phyloP scores from a whole-genome alignment of 1,284 basidiomycete genomes.

The Ustanciosporium gigantosporum region DNA sequence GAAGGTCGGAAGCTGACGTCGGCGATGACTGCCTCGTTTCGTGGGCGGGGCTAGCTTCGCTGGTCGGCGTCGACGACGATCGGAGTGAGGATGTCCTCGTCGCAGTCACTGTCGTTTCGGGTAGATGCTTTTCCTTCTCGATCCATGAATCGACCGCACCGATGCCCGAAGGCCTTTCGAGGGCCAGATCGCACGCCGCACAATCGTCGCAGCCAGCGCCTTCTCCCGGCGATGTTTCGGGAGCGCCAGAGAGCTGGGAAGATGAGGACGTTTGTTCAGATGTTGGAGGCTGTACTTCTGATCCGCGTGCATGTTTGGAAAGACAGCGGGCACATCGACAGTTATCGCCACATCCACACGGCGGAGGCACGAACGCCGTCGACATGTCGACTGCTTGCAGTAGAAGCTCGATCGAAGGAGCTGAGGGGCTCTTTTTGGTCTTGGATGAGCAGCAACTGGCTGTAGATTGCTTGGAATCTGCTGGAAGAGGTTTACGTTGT shows the following conservation, averaged over 20 bases:
- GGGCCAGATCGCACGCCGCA: conserved; percentile 44
- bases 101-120: too few relatives aligned
- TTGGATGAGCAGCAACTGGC: conserved; percentile 16
- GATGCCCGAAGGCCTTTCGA: conserved; percentile 43
- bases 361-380: conserved; percentile 28
- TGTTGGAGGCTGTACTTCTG: background rate
- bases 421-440: background rate
- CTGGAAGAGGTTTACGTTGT: too few relatives aligned
- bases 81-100: too few relatives aligned
- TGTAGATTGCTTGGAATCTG: too few relatives aligned
- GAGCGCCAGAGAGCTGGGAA: background rate
- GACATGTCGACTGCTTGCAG: conserved; percentile 42
- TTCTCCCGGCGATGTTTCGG: background rate
- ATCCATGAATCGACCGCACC: conserved; percentile 39
- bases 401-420: conserved; percentile 34
- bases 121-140: conserved; percentile 19
- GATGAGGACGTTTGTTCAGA: background rate
- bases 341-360: conserved; percentile 24
- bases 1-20: too few relatives aligned
- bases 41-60: too few relatives aligned
- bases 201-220: conserved; percentile 36
- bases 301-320: background rate
- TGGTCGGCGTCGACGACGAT: too few relatives aligned
- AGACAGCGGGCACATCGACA: conserved; percentile 37
- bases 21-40: too few relatives aligned